Conservation (phyloP, 2,329 filamentous ascomycete species). For the Salinomyces thailandicus region DNA sequence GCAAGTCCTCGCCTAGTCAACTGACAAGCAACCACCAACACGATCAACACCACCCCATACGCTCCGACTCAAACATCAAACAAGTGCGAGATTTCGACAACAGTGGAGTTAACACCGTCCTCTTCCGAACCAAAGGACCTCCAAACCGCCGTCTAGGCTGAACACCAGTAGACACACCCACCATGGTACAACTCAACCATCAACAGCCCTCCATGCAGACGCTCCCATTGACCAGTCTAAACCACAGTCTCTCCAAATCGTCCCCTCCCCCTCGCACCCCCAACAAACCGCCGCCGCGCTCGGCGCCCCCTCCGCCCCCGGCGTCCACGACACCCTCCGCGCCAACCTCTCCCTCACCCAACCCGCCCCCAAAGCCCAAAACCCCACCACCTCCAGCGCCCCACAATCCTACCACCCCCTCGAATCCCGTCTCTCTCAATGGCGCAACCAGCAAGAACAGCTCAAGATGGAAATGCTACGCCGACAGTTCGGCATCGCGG, state of each 20-base stretch:
- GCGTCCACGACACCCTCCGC: slow-evolving; percentile 87
- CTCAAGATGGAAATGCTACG: slow-evolving; percentile 83
- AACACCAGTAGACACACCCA: too few relatives aligned
- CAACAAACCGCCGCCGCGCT: slow-evolving; percentile 37
- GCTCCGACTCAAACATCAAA: too few relatives aligned
- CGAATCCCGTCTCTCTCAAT: slow-evolving; percentile 76
- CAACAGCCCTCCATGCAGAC: too few relatives aligned
- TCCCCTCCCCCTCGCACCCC: slow-evolving; percentile 58
- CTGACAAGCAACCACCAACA: too few relatives aligned
- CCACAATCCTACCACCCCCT: slow-evolving; percentile 75
- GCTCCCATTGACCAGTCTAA: too few relatives aligned
- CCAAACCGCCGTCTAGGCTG: too few relatives aligned
- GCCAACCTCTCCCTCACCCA: slow-evolving; percentile 56
- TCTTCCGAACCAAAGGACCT: too few relatives aligned
- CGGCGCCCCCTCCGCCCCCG: slow-evolving; percentile 79
- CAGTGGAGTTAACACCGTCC: too few relatives aligned
- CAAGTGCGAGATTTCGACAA: too few relatives aligned
- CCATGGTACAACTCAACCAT: too few relatives aligned
- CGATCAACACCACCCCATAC: too few relatives aligned
- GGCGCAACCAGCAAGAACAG: slow-evolving; percentile 79
- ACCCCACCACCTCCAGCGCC: slow-evolving; percentile 30
- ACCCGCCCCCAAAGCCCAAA: slow-evolving; percentile 38
- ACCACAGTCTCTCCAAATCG: slow-evolving; percentile 67
- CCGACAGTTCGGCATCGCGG: slow-evolving; percentile 80
- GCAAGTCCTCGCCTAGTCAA: too few relatives aligned